These are phyloP conservation scores for Eutrema japonicum DNA, from an alignment of 345 rosid genomes.

Conservation along the genomic window DNA sequence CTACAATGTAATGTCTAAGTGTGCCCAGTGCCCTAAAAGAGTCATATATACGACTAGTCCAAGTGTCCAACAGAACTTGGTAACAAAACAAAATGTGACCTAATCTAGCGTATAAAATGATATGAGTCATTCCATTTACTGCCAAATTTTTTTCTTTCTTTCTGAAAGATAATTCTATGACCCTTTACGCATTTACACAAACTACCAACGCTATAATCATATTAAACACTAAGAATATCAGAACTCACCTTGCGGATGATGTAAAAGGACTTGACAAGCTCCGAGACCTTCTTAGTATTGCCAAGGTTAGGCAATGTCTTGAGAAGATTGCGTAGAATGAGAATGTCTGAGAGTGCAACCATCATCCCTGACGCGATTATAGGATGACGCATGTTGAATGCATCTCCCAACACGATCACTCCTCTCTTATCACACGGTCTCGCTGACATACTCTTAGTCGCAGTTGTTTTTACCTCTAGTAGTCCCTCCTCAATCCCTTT, in stretches of 20 bases:
- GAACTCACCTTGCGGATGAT: constrained; percentile 36
- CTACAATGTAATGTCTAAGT: too few species aligned
- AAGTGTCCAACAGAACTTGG: neutral
- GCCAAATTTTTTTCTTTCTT: too few species aligned
- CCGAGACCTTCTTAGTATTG: constrained; percentile 22
- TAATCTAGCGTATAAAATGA: too few species aligned
- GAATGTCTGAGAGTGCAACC: constrained; percentile 42
- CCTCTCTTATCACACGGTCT: constrained; percentile 28
- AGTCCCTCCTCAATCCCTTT: constrained; percentile 39
- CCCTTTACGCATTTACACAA: neutral
- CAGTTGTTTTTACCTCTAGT: constrained; percentile 17
- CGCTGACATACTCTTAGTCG: constrained; percentile 21
- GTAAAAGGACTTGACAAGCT: constrained; percentile 35
- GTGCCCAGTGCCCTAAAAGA: too few species aligned
- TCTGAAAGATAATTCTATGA: neutral
- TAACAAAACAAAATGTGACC: neutral
- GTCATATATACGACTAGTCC: neutral
- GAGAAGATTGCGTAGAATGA: constrained; percentile 32
- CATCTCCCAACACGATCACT: constrained; percentile 42
- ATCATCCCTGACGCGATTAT: constrained; percentile 40
- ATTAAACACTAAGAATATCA: neutral
- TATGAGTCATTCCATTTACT: neutral
- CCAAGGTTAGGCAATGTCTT: constrained; percentile 24
- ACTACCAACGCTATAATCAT: neutral
- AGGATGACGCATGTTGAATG: constrained; percentile 44